Percentiles rank a stretch among this genome's conserved stretches.
Conservation (phyloP, 2,329 filamentous ascomycete genomes). For the Diplodia mutila region DNA sequence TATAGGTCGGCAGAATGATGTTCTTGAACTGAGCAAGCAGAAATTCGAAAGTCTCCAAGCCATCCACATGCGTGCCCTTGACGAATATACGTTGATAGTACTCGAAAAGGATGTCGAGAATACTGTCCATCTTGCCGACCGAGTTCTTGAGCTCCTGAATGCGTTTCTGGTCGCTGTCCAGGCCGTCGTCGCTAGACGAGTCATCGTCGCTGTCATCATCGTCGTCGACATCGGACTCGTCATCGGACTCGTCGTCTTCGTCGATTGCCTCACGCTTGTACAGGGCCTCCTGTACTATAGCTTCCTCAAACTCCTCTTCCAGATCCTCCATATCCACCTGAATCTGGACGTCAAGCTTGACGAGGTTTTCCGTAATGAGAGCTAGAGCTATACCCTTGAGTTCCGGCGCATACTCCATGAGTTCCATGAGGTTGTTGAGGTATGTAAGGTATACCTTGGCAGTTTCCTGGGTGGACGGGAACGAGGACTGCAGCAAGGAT, state of each 20-base stretch:
- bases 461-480: constrained; percentile 76
- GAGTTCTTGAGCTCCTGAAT: constrained; percentile 77
- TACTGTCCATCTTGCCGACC: constrained; percentile 87
- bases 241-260: constrained; percentile 59
- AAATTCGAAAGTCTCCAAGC: constrained; percentile 74
- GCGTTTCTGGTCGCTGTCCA: constrained; percentile 61
- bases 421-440: constrained; percentile 77
- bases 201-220: constrained; percentile 68
- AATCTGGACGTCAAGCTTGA: constrained; percentile 95
- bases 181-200: constrained; percentile 67
- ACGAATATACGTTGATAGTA: constrained; percentile 77
- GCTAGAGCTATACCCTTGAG: constrained; percentile 80
- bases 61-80: constrained; percentile 65
- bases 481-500: constrained; percentile 67
- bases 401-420: constrained; percentile 77
- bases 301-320: constrained; percentile 82
- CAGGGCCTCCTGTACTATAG: constrained; percentile 63
- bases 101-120: constrained; percentile 84
- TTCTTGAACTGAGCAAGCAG: constrained; percentile 84
- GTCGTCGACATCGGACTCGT: constrained; percentile 49
- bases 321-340: constrained; percentile 91
- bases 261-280: constrained; percentile 47
- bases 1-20: constrained; percentile 87
- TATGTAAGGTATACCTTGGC: constrained; percentile 84
- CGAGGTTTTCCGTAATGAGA: constrained; percentile 80